Base-by-base conservation (phyloP, 2,329 filamentous ascomycete genomes). In the Falciphora oryzae region DNA sequence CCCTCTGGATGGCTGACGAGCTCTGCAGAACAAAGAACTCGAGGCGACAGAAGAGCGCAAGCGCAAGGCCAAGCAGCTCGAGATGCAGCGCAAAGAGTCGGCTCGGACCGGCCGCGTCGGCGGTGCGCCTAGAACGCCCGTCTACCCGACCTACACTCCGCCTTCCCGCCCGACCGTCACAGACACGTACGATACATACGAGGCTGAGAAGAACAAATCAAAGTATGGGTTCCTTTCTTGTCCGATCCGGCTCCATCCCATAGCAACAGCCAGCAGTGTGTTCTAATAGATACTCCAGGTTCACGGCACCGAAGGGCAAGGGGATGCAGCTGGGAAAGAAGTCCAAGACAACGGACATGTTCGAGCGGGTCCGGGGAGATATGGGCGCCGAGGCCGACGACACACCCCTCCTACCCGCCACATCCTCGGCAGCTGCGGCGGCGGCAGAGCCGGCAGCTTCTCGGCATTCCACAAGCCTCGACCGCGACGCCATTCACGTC, bases 291-390 rank as follows among this genome's bases (percentile, higher is more conserved):
- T 63, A 16, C 13, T 28, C 32, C 68, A 86, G 82, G 73, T 80
- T 84, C 62, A 75, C 86, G 72, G 86, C 91, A 62, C 85, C 89
- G 66, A 92, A 96, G 79, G 93, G 92, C 72, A 99, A 99, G 82
- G 95, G 95, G 70, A 99, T 99, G 96, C 94, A 98, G 78, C 83
- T 99, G 65, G 95, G 95, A 78, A 98, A 98, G 83, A 99, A 99
- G 81, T 96, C 92, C 66, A 98, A 98, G 82, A 93, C 92, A 28
- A 96, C 91, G 35, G 94, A 96, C 76, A 97, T 98, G 84, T 98
- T 96, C 75, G 94, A 98, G 78, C 91, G 93, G 72, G 93, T 99
- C 44, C 89, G 93, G 69, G 92, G 91, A 66, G 94, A 98, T 69
- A 83, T 98, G 74, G 93, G 93, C n/a, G 85, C 89, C 53, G 92